Evolutionary conservation across 2,329 filamentous ascomycete species (phyloP), one percentile per base, ranked within the genome.

Genomic region (Fusarium transvaalense): DNA sequence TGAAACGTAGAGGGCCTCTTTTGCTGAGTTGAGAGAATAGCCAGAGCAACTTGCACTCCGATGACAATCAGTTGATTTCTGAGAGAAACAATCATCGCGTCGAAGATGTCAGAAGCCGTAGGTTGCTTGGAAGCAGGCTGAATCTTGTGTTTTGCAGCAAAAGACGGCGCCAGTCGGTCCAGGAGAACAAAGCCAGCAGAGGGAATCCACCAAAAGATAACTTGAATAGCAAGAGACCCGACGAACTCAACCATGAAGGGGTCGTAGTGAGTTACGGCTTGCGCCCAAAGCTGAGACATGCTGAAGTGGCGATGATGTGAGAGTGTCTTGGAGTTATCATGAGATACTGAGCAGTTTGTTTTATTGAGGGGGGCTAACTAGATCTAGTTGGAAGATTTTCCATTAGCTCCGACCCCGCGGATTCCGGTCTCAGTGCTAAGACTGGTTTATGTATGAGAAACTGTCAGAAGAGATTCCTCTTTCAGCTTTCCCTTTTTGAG

Each of bases 91-190:
- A 57, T 17, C 37, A 81, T 68, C 56, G 85, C 85, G 65, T 82
- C 78, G 3, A 71, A 38, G 25, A 86, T 78, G n/a, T 87, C 83
- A 4, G 71, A 65, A 2, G 72, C 39, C 2, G 80, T 83, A 2
- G 85, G 85, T 68, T 86, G 84, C 50, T 82, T 83, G 2, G 81
- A 81, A 0, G 81, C 78, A 0, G 84, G 83, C 64, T 88, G 86
- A 59, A 87, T 82, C 71, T 87, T 88, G 78, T 88, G 85, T 6
- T 77, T 78, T 10, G 77, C 76, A 0, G 85, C 83, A 67, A 86
- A 87, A 10, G 70, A 45, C 0, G 86, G 85, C n/a, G 80, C 76
- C 13, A 83, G 13, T 12, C 61, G 39, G 66, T 85, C 82, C 15
- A 87, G 78, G 1, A 72, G 74, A 25, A 83, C 75, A 67, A 83